phyloP scores from a whole-genome alignment of 345 rosid species.

The Dimocarpus longan region DNA sequence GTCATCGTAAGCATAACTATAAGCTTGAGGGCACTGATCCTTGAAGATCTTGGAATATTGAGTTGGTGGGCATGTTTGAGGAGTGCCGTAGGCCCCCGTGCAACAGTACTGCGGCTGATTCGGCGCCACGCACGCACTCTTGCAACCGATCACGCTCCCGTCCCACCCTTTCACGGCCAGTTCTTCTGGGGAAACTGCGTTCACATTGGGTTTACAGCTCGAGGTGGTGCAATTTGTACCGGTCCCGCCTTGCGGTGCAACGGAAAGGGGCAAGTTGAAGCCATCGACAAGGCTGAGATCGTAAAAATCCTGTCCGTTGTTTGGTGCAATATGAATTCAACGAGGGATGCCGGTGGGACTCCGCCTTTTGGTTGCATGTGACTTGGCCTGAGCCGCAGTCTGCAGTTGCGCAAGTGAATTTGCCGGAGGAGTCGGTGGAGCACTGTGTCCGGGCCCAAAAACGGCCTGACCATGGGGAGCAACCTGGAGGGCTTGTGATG shows the following conservation, averaged over 20 bases:
- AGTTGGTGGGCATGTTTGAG: slow-evolving; percentile 46
- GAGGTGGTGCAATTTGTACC: not conserved
- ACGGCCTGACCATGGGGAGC: slow-evolving; percentile 44
- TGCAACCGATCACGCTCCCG: slow-evolving; percentile 41
- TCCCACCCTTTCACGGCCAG: slow-evolving; percentile 26
- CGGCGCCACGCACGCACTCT: slow-evolving; percentile 46
- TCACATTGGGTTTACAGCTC: slow-evolving; percentile 35
- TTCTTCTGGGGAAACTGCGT: slow-evolving; percentile 45
- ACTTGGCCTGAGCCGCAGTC: slow-evolving; percentile 54
- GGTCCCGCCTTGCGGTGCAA: slow-evolving; percentile 35
- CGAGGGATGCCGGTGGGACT: slow-evolving; percentile 41
- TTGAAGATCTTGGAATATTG: slow-evolving; percentile 46
- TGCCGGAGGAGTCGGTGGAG: slow-evolving; percentile 26
- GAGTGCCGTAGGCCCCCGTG: slow-evolving; percentile 28
- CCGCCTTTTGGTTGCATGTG: slow-evolving; percentile 34
- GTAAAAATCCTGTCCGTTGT: slow-evolving; percentile 35
- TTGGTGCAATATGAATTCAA: slow-evolving; percentile 34
- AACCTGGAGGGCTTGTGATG: no score
- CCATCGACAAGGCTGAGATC: slow-evolving; percentile 53
- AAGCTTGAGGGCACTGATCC: slow-evolving; percentile 57
- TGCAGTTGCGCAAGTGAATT: slow-evolving; percentile 19
- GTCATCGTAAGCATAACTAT: slow-evolving; percentile 64
- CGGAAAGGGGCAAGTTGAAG: slow-evolving; percentile 41
- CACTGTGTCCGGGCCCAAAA: slow-evolving; percentile 58
- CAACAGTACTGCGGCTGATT: slow-evolving; percentile 47